Base-by-base conservation (phyloP, 225 moss, liverwort and hornwort genomes). In the Sphagnum contortum region DNA sequence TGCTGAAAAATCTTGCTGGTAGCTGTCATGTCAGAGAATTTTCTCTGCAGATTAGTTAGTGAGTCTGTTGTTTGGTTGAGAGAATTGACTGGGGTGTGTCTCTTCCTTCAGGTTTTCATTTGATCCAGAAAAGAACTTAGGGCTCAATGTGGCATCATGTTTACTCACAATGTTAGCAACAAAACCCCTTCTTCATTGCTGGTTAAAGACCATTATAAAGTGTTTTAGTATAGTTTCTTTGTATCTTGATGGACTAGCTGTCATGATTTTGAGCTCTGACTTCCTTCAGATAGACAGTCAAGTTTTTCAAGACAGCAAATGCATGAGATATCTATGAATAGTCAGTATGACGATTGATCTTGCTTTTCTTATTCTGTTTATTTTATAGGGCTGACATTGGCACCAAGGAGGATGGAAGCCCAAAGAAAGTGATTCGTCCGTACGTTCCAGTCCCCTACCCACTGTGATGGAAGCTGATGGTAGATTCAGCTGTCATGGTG, bases 131-230 rank as follows among this genome's bases (percentile, higher is more conserved):
- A 80, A 84, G 55, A 70, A 66, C 7, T 75, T 84, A 56, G 83
- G 83, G 49, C 77, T 84, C 55, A 72, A 80, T 62, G 83, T 84
- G 63, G 83, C 83, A 60, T 80, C 83, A 55, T 80, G 83, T 65
- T 58, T 84, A 66, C 10, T 84, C 57, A 80, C 83, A 8, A 84
- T 80, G 80, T 84, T 77, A 80, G 83, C 57, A 63, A 10, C 47
- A 61, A 46, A 64, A 50, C 29, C 29, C 29, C 29, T 29, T 29
- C 29, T 29, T 29, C 29, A 29, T 29, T 29, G 29, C 29, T 29
- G 29, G 29, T 29, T 29, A 3, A 29, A 59, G 5, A 59, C 44
- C 12, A 59, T 29, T 55, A 55, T 55, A 55, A 55, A 11, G 11
- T 6, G 7, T 55, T 55, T 55, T 55, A 8, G 6, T 3, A 13